phyloP scores from a whole-genome alignment of 257 asterid species.

The Petunia axillaris region DNA sequence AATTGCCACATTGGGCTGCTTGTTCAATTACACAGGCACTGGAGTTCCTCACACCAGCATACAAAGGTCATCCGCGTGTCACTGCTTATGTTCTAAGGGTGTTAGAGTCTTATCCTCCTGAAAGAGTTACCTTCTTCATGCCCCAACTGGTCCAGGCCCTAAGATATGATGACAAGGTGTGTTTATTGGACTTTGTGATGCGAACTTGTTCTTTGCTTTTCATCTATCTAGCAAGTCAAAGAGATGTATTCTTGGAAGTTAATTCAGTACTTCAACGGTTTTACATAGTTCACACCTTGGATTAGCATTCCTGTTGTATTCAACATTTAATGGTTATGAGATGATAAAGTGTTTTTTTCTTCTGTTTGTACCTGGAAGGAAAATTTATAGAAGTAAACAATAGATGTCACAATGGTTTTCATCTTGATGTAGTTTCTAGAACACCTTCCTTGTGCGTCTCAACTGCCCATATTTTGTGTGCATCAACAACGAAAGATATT shows the following conservation, averaged over 20 bases:
- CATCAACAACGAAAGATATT: neutral
- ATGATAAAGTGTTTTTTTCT: neutral
- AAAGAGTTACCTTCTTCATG: constrained; percentile 95
- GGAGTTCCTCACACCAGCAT: constrained; percentile 95
- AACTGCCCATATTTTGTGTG: constrained; percentile 10
- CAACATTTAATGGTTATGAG: neutral
- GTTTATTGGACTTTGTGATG: constrained; percentile 21
- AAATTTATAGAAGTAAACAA: constrained; percentile 8
- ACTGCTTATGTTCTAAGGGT: constrained; percentile 99
- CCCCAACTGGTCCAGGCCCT: constrained; percentile 98
- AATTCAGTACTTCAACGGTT: constrained; percentile 6
- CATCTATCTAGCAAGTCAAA: neutral
- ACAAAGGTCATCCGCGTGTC: constrained; percentile 97
- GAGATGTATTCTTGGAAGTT: neutral
- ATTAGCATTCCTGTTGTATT: constrained; percentile 4
- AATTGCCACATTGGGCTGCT: constrained; percentile 98
- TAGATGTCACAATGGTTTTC: constrained; percentile 3
- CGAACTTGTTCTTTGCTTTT: neutral
- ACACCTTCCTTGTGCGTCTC: neutral
- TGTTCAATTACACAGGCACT: constrained; percentile 96
- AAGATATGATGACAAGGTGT: constrained; percentile 94
- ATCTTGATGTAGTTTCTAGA: neutral
- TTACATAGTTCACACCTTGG: constrained; percentile 15
- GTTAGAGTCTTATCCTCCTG: constrained; percentile 98
- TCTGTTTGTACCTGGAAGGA: neutral